Evolutionary conservation across 306 rosid species (phyloP), one percentile per base, ranked within the genome.

Genomic region (Astragalus membranaceus): DNA sequence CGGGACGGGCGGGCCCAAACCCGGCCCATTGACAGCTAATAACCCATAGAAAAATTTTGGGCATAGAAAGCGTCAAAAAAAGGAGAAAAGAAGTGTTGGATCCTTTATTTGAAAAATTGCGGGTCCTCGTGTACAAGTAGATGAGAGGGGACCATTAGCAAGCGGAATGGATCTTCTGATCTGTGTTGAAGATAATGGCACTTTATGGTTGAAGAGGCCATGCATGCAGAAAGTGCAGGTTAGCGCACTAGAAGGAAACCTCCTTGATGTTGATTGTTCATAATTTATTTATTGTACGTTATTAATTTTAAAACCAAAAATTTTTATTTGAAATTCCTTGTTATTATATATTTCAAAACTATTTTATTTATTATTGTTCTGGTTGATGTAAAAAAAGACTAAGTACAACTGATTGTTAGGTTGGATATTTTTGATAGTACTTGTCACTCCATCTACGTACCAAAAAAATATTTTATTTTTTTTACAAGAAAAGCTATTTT

Each of bases 201-300:
- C 73, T 71, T 55, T 54, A 71, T 64, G 48, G 70, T 62, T 41
- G 68, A 70, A 77, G 65, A 51, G 73, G 48, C 48, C 77, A 64
- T 78, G 68, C 77, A 78, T 78, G 73, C 73, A 78, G 52, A 70
- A 69, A 60, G 69, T 26, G 65, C 65, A 60, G 50, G 30, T 51
- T 32, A 37, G 49, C 42, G 67, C 81, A 29, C 76, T 36, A 6
- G 69, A 70, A 70, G 60, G 30, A 43, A 70, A 67, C 57, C 62
- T 51, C 33, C 16, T 26, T 73, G 54, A 73, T 56, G 62, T 49
- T 36, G 62, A 72, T 60, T 61, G 62, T 49, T 48, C 39, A 49
- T 15, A 1, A 46, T 39, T 14, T 36, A 8, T 11, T 48, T 39
- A 26, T 26, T 70, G 15, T 52, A 16, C 11, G 10, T 57, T 23